Base-by-base conservation (phyloP, 371 early-diverging fungal genomes). In the Mucor circinelloides region DNA sequence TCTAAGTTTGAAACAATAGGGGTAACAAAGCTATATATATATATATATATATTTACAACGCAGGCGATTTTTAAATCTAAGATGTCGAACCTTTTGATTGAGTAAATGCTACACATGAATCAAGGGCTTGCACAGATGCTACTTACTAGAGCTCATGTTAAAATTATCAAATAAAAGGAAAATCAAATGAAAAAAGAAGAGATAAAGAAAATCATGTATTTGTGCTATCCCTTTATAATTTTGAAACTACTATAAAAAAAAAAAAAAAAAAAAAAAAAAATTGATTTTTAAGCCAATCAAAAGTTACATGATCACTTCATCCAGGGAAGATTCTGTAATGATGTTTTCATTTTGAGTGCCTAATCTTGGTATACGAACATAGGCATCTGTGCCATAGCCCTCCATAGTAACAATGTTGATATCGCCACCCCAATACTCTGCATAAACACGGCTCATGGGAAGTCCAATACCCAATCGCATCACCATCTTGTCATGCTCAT, bases 331-430 rank as follows among this genome's bases (percentile, higher is more conserved):
- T 28, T 63, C 63, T 13, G 40, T 54, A 27, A 72, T 70, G 19
- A 85, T 60, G 38, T 90, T 86, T 73, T 90, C 90, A 31, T 79
- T 82, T 17, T 82, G 81, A 27, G 85, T 89, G 25, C 90, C 90
- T 36, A 89, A 75, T 8, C 79, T 70, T 5, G 90, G 90, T 55
- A 91, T 77, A 58, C 85, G 82, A 13, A 95, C 87, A 72, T 94
- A 95, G 1, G 90, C 91, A 65, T 95, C 96, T 36, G 93, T 91
- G 10, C 95, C 95, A 62, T 83, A 89, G 1, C 93, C 93, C 28
- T 91, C 86, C 87, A 94, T 83, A 3, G 89, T 83, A 9, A 85
- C 75, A 7, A 94, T 69, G 21, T 76, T 82, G 44, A 95, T 77
- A 21, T 77, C 74, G 15, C 91, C 91, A 44, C 90, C 90, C 90